Evolutionary conservation across 2,329 filamentous ascomycete genomes (phyloP).

Genomic region (Pseudocercospora musae): DNA sequence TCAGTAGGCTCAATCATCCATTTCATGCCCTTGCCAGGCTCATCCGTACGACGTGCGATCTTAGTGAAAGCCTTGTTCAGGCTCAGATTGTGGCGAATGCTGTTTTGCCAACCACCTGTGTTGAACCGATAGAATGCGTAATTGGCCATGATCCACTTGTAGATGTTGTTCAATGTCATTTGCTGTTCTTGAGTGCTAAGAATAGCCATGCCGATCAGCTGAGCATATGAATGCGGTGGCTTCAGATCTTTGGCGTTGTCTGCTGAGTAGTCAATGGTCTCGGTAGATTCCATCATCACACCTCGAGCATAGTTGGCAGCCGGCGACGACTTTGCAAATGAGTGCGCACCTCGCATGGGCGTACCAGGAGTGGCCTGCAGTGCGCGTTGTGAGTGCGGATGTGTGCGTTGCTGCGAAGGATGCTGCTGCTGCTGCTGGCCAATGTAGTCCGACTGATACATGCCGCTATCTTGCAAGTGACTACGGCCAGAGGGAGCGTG

Average conservation of each 20-base stretch:
- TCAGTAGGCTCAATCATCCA: conserved; percentile 88
- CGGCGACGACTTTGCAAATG: conserved; percentile 45
- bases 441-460: conserved; percentile 27
- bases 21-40: conserved; percentile 98
- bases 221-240: conserved; percentile 92
- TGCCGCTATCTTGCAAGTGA: conserved; percentile 22
- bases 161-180: conserved; percentile 87
- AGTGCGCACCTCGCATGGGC: conserved; percentile 33
- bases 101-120: conserved; percentile 94
- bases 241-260: conserved; percentile 89
- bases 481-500: conserved; percentile 15
- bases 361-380: conserved; percentile 36
- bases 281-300: conserved; percentile 51
- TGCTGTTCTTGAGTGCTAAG: conserved; percentile 82
- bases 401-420: conserved; percentile 28
- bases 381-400: conserved; percentile 37
- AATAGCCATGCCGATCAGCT: conserved; percentile 95
- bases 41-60: conserved; percentile 84
- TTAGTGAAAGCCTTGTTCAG: conserved; percentile 94
- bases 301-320: conserved; percentile 47
- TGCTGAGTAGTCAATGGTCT: conserved; percentile 70
- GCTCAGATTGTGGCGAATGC: conserved; percentile 93
- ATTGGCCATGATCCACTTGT: conserved; percentile 83
- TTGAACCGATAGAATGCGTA: conserved; percentile 91
- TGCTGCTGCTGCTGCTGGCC: conserved; percentile 24